Conservation (phyloP, 306 rosid genomes). For the Castanea sativa region DNA sequence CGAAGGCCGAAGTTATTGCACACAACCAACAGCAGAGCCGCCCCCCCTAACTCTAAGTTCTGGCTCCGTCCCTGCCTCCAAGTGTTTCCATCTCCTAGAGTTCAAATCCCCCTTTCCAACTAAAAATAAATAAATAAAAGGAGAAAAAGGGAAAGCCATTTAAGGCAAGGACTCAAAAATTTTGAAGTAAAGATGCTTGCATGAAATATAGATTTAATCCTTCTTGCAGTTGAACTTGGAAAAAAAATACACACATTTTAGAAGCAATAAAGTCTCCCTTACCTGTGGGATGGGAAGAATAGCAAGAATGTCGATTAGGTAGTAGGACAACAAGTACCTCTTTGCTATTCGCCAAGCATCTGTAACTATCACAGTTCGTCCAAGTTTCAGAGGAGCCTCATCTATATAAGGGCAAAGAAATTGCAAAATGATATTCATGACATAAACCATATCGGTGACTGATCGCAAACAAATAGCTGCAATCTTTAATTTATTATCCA, state of each 20-base stretch:
- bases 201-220: too few relatives aligned
- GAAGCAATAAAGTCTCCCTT: neutral
- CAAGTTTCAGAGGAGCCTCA: conserved; percentile 17
- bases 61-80: too few relatives aligned
- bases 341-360: neutral
- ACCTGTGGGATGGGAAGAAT: conserved; percentile 98
- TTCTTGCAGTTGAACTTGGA: too few relatives aligned
- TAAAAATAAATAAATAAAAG: too few relatives aligned
- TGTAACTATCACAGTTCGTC: neutral
- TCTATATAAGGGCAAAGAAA: conserved; percentile 80
- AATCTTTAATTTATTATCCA: conserved; percentile 63
- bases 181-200: too few relatives aligned
- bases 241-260: neutral
- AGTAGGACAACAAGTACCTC: conserved; percentile 44
- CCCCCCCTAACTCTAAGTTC: too few relatives aligned
- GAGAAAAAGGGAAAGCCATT: too few relatives aligned
- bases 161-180: too few relatives aligned
- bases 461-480: conserved; percentile 70
- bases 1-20: too few relatives aligned
- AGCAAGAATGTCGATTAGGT: conserved; percentile 73
- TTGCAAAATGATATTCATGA: conserved; percentile 77
- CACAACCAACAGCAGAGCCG: too few relatives aligned
- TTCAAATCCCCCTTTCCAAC: too few relatives aligned
- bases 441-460: conserved; percentile 72
- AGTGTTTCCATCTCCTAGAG: too few relatives aligned